These are phyloP conservation scores for Zymoseptoria tritici DNA, from an alignment of 2,329 filamentous ascomycete genomes.

Conservation along the genomic window DNA sequence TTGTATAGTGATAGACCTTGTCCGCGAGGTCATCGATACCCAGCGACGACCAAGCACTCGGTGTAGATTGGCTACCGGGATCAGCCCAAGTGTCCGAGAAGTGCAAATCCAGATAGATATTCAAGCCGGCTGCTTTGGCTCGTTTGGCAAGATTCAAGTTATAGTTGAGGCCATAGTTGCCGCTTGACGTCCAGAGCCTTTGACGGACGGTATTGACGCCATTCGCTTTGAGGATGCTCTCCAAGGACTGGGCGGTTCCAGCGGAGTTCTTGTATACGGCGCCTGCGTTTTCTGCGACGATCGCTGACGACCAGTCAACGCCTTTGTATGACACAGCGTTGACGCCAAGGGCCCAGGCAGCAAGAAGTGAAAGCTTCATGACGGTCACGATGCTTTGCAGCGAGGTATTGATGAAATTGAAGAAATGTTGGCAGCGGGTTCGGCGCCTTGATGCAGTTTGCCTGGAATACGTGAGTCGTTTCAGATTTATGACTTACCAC, in stretches of 20 bases:
- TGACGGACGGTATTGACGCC: conserved; percentile 23
- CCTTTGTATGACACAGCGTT: conserved; percentile 27
- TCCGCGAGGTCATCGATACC: conserved; percentile 26
- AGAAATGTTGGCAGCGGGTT: neutral
- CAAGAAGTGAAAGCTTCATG: neutral
- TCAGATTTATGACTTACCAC: neutral
- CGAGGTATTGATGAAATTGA: neutral
- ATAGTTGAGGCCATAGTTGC: conserved; percentile 27
- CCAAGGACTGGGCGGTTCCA: conserved; percentile 24
- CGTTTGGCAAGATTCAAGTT: conserved; percentile 30
- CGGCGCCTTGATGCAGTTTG: neutral
- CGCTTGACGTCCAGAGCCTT: conserved; percentile 26
- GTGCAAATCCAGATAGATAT: conserved; percentile 31
- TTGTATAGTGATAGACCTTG: conserved; percentile 28
- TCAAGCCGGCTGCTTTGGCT: conserved; percentile 24
- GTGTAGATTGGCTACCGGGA: conserved; percentile 27
- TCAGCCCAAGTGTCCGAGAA: conserved; percentile 32
- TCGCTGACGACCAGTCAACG: conserved; percentile 32
- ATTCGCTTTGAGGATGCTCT: conserved; percentile 16
- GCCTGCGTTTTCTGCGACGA: conserved; percentile 29
- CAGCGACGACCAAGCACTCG: conserved; percentile 27
- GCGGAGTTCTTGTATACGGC: conserved; percentile 29
- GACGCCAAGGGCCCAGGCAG: neutral
- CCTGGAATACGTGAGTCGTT: neutral
- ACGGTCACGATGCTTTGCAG: neutral